A percentile compares a stretch with the other conserved stretches of the same genome.
Conservation (phyloP, 2,329 filamentous ascomycete genomes). For the Lachnellula suecica region DNA sequence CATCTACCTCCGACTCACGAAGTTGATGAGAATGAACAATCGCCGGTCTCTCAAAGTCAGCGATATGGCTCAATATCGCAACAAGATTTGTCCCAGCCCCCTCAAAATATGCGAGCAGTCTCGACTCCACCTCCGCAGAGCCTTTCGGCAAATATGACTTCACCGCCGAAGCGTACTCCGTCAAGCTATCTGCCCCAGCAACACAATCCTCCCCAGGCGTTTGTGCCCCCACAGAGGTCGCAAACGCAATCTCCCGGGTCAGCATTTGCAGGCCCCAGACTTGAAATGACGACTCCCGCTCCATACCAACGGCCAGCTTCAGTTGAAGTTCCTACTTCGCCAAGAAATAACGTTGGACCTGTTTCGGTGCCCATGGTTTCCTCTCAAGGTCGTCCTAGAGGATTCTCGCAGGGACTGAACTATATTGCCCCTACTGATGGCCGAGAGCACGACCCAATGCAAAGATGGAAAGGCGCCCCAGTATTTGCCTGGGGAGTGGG, state of each 20-base stretch:
- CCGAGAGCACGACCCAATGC: slow-evolving; percentile 70
- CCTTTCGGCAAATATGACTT: slow-evolving; percentile 42
- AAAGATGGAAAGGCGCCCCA: slow-evolving; percentile 89
- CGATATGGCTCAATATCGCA: slow-evolving; percentile 16
- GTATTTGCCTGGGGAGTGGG: slow-evolving; percentile 87
- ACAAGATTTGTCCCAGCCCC: slow-evolving; percentile 31
- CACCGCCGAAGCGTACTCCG: slow-evolving; percentile 54
- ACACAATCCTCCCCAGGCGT: slow-evolving; percentile 29
- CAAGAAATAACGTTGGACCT: slow-evolving; percentile 14
- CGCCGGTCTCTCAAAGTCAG: slow-evolving; percentile 4
- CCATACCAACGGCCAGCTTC: slow-evolving; percentile 53
- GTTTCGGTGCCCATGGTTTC: slow-evolving; percentile 10
- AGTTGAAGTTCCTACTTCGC: slow-evolving; percentile 32
- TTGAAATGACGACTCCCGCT: slow-evolving; percentile 37
- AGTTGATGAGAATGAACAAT: slow-evolving; percentile 55
- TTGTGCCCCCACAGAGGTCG: slow-evolving; percentile 56
- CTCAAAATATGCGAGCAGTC: slow-evolving; percentile 31
- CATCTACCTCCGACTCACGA: slow-evolving; percentile 60
- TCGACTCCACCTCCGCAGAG: slow-evolving; percentile 50
- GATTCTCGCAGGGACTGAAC: slow-evolving; percentile 54
- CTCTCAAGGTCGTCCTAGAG: slow-evolving; percentile 43
- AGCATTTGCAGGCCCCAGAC: slow-evolving; percentile 46
- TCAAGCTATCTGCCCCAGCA: slow-evolving; percentile 50
- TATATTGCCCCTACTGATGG: slow-evolving; percentile 64
- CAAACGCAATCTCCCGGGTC: slow-evolving; percentile 64